phyloP scores from a whole-genome alignment of 2,329 filamentous ascomycete species.

The Huntiella abstrusa region DNA sequence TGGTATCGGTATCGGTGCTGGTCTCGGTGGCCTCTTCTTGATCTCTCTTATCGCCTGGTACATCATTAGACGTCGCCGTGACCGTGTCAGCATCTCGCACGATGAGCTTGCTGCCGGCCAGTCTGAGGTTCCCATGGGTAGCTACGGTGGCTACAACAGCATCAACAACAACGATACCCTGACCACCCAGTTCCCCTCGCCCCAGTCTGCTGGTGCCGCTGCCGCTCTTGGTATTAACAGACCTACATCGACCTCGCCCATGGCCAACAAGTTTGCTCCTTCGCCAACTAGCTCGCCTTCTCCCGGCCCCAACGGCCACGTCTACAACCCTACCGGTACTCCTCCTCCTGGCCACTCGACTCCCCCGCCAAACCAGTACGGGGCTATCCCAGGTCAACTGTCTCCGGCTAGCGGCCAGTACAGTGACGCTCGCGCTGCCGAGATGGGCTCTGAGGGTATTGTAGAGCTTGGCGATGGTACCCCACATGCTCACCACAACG shows the following conservation, averaged over 20 bases:
- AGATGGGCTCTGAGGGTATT: conserved; percentile 15
- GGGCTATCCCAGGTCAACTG: too few relatives aligned
- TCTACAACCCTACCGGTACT: neutral
- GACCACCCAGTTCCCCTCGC: conserved; percentile 18
- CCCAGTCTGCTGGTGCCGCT: conserved; percentile 10
- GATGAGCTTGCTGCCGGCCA: conserved; percentile 22
- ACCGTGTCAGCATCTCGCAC: conserved; percentile 15
- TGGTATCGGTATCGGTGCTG: conserved; percentile 24
- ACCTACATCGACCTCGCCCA: conserved; percentile 15
- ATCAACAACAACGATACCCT: conserved; percentile 8
- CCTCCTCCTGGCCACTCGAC: conserved; percentile 10
- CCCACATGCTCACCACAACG: conserved; percentile 19
- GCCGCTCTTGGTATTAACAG: conserved; percentile 10
- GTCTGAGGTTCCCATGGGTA: conserved; percentile 25
- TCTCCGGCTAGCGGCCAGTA: neutral
- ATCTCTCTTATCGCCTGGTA: conserved; percentile 12
- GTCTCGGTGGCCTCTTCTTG: conserved; percentile 20
- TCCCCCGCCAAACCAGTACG: neutral
- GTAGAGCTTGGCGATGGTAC: conserved; percentile 17
- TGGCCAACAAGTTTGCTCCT: conserved; percentile 12
- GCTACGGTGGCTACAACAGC: conserved; percentile 13
- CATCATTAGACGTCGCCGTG: conserved; percentile 12
- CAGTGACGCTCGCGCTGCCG: neutral
- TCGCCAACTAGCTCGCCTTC: conserved; percentile 13
- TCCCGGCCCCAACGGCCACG: conserved; percentile 1